Conservation (phyloP, 345 rosid genomes). For the Eucalyptus leucophloia region DNA sequence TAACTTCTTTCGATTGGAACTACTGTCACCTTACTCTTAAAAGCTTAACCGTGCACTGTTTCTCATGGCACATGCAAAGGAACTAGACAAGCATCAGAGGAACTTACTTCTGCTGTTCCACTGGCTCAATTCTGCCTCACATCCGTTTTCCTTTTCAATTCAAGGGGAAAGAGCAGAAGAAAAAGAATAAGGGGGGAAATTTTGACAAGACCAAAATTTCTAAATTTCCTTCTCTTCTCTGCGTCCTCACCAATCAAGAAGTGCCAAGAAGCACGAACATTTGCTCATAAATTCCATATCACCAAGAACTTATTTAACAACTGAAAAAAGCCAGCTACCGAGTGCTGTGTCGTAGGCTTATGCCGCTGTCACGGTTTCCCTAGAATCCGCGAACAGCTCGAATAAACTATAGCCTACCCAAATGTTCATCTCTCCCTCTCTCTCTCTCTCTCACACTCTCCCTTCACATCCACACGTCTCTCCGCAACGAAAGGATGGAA, state of each 20-base stretch:
- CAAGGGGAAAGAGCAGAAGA: background rate
- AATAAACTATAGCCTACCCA: background rate
- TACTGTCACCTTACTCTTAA: background rate
- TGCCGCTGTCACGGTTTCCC: background rate
- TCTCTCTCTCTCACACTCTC: background rate
- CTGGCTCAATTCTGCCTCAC: background rate
- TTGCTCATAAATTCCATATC: background rate
- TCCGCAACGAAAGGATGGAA: background rate
- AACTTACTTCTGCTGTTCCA: background rate
- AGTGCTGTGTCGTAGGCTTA: background rate
- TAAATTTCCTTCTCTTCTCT: background rate
- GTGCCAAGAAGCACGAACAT: background rate
- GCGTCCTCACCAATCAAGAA: background rate
- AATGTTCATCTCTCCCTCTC: background rate
- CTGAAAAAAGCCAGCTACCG: background rate
- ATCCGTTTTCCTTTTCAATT: background rate
- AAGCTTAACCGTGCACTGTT: background rate
- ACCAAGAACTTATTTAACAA: background rate
- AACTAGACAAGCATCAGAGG: background rate
- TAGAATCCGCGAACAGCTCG: background rate
- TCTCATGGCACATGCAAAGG: background rate
- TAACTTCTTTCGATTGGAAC: background rate
- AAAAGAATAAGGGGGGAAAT: background rate
- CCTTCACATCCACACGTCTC: background rate
- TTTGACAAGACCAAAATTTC: background rate